Evolutionary conservation across 2,329 filamentous ascomycete species (phyloP), one percentile per base, ranked within the genome.

Genomic region (Xylaria sp.): DNA sequence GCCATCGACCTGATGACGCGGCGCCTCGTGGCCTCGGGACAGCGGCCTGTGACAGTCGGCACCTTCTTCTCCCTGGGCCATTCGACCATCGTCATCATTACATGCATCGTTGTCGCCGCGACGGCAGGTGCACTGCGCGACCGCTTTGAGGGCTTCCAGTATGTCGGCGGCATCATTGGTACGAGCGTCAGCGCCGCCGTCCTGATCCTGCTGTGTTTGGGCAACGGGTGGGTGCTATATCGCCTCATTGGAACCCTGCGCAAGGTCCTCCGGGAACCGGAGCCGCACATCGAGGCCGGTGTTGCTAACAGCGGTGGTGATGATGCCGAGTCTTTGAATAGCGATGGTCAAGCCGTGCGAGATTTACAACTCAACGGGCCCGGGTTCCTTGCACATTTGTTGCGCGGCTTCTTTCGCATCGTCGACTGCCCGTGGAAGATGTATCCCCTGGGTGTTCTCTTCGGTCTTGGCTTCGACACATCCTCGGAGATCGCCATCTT

Each of bases 1-100:
- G 94, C 94, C 66, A 99, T 98, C 71, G 94, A 98, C 77, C 85
- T 98, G 38, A 96, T 96, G 89, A 98, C 95, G 0, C 86, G 95
- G 2, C 88, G 94, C 6, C 86, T 98, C 23, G 87, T 98, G 38
- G 94, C 94, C 0, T 86, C 91, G 0, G 93, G 92, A 17, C 92
- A 95, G 73, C 87, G 87, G 1, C 94, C 94, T 1, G 93, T 96
- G 11, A 94, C 94, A 0, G 94, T 98, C 1, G 95, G 94, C 45
- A 97, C 92, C 1, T 98, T 92, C 75, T 98, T 99, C 81, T 94
- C 91, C 0, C 84, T 98, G 0, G 94, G 95, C 0, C 94, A 98
- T 78, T 96, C 91, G 23, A 97, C 94, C 2, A 92, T 98, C 70
- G 94, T 98, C 23, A 83, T 97, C 60, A 82, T 96, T 67, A 98